A percentile compares a stretch with the other conserved stretches of the same genome.
Conservation (phyloP, 768 basidiomycete species). For the Scleroderma citrinum region DNA sequence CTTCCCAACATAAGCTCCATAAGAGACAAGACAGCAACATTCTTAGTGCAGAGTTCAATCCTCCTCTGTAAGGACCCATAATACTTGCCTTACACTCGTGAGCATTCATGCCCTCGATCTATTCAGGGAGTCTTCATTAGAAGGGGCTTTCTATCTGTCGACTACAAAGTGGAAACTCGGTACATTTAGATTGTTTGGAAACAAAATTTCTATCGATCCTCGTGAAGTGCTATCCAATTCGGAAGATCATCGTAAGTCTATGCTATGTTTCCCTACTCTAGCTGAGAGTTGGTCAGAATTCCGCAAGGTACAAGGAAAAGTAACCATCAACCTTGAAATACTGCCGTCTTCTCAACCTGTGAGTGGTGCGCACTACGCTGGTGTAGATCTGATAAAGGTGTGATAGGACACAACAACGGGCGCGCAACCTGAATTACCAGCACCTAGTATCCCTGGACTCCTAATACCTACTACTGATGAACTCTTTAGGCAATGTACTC, state of each 20-base stretch:
- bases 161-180: too few species aligned
- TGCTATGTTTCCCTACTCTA: not conserved
- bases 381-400: not conserved
- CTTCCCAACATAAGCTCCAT: not conserved
- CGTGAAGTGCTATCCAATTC: too few species aligned
- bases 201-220: too few species aligned
- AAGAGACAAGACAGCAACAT: not conserved
- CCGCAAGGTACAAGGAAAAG: not conserved
- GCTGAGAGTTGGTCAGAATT: not conserved
- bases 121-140: not conserved
- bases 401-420: too few species aligned
- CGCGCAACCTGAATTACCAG: too few species aligned
- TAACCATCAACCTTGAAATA: not conserved
- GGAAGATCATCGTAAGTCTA: not conserved
- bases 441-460: not conserved
- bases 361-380: not conserved
- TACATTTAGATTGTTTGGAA: too few species aligned
- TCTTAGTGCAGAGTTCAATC: not conserved
- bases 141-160: not conserved
- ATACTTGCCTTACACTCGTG: not conserved
- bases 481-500: not conserved
- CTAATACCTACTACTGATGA: not conserved
- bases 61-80: not conserved
- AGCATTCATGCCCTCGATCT: too few species aligned
- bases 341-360: not conserved